These are phyloP conservation scores for Chalaropsis ovoidea DNA, from an alignment of 2,329 filamentous ascomycete species.

Conservation along the genomic window DNA sequence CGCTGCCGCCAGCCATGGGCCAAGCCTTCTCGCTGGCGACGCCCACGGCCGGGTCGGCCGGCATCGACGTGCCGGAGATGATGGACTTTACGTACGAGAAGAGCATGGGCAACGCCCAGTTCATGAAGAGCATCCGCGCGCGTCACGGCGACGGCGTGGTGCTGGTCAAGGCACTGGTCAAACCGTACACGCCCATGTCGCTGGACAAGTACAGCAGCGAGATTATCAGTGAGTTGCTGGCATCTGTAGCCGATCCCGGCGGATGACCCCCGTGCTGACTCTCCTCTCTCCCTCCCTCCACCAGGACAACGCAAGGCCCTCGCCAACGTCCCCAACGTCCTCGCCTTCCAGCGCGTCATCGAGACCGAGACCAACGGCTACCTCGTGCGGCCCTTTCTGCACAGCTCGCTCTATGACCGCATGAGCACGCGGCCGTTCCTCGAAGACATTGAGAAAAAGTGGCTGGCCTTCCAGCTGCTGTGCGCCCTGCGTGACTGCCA, in stretches of 20 bases:
- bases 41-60: conserved; percentile 80
- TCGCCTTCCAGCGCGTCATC: conserved; percentile 80
- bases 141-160: conserved; percentile 83
- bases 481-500: conserved; percentile 91
- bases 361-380: conserved; percentile 89
- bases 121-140: conserved; percentile 93
- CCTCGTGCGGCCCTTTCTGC: conserved; percentile 86
- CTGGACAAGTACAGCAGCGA: conserved; percentile 68
- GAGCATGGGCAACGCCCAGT: conserved; percentile 79
- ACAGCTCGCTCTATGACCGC: conserved; percentile 93
- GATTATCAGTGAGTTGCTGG: conserved; percentile 54
- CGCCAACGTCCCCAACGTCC: conserved; percentile 76
- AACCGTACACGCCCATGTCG: conserved; percentile 74
- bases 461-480: conserved; percentile 90
- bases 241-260: conserved; percentile 5
- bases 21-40: conserved; percentile 93
- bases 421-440: conserved; percentile 92
- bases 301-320: conserved; percentile 70
- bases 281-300: no score
- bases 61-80: conserved; percentile 88
- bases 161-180: conserved; percentile 88
- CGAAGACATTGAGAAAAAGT: conserved; percentile 97
- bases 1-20: conserved; percentile 53
- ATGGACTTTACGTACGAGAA: conserved; percentile 85
- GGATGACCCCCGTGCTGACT: no score